Evolutionary conservation across 2,329 filamentous ascomycete species (phyloP).

Genomic region (Aspergillus costaricaensis): DNA sequence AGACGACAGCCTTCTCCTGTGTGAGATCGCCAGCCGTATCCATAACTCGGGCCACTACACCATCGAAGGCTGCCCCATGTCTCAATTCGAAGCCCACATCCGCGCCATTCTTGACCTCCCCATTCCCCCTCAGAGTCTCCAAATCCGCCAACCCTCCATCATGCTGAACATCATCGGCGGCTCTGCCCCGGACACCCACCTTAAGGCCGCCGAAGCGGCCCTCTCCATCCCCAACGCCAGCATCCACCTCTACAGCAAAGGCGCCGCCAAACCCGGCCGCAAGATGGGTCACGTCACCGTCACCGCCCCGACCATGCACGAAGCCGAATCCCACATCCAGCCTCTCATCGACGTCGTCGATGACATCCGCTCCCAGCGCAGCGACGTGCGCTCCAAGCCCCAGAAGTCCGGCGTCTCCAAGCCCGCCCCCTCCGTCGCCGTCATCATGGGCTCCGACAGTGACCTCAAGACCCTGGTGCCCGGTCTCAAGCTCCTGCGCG

Average conservation of each 20-base stretch:
- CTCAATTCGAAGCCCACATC: conserved; percentile 90
- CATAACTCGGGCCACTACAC: conserved; percentile 96
- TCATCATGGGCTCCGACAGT: conserved; percentile 54
- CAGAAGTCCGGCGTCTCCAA: conserved; percentile 34
- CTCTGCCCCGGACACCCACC: conserved; percentile 63
- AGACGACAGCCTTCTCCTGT: conserved; percentile 73
- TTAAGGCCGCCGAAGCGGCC: conserved; percentile 58
- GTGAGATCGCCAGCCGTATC: conserved; percentile 79
- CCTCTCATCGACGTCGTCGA: conserved; percentile 76
- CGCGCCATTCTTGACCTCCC: conserved; percentile 75
- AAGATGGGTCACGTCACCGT: conserved; percentile 96
- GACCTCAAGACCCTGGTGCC: conserved; percentile 49
- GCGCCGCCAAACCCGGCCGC: conserved; percentile 75
- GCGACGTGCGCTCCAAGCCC: conserved; percentile 37
- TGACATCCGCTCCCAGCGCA: conserved; percentile 67
- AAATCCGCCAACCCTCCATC: conserved; percentile 51
- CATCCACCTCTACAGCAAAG: conserved; percentile 91
- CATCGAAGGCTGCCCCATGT: conserved; percentile 86
- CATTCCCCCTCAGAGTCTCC: conserved; percentile 54
- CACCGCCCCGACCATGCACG: conserved; percentile 66
- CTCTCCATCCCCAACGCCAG: conserved; percentile 60
- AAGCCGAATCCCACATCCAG: conserved; percentile 68
- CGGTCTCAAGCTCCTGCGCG: conserved; percentile 46
- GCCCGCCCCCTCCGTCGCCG: conserved; percentile 43
- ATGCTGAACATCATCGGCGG: conserved; percentile 60